A percentile compares a stretch with the other conserved stretches of the same genome.
These are phyloP conservation scores for Penicillium sp. DNA, from an alignment of 2,329 filamentous ascomycete genomes.

Conservation along the genomic window DNA sequence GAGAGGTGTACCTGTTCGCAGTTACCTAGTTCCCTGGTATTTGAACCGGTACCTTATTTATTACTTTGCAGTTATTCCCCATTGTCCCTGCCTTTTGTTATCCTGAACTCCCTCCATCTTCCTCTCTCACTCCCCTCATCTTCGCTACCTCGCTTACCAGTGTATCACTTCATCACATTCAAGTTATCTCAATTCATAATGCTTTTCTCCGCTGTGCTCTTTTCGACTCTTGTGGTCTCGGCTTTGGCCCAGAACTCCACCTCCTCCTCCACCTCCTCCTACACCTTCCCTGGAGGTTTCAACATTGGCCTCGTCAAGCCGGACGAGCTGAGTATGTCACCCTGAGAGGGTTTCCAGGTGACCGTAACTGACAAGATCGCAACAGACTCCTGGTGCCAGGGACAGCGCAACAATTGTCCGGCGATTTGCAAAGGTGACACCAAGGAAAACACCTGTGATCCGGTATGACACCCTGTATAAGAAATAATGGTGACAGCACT, in stretches of 20 bases:
- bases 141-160: neutral
- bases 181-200: constrained; percentile 35
- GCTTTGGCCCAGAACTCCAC: constrained; percentile 39
- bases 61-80: neutral
- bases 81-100: constrained; percentile 5
- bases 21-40: neutral
- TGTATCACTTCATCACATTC: neutral
- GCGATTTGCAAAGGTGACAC: constrained; percentile 56
- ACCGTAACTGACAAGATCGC: neutral
- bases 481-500: neutral
- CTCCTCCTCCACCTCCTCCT: constrained; percentile 49
- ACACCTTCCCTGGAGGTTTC: constrained; percentile 43
- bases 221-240: constrained; percentile 48
- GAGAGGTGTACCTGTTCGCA: neutral
- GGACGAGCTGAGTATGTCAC: constrained; percentile 31
- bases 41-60: neutral
- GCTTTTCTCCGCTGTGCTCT: constrained; percentile 50
- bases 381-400: constrained; percentile 57
- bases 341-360: neutral
- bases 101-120: neutral
- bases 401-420: constrained; percentile 60
- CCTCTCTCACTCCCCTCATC: neutral
- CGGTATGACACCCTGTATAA: constrained; percentile 43
- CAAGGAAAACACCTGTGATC: constrained; percentile 55
- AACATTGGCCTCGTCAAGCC: constrained; percentile 41